Base-by-base conservation (phyloP, 2,329 filamentous ascomycete species). In the Knufia petricola region DNA sequence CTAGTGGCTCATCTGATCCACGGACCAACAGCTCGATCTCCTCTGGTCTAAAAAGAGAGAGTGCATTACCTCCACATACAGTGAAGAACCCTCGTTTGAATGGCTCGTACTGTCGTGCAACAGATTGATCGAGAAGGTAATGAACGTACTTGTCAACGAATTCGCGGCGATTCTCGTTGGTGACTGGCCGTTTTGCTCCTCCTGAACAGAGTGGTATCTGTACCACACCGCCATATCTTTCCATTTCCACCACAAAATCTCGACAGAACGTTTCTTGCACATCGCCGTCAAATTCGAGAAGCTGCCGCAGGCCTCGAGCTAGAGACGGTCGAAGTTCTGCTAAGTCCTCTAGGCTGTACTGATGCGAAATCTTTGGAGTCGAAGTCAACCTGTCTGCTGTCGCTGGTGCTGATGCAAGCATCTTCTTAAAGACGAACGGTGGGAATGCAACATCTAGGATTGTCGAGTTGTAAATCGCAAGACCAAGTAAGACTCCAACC, bases 21-120 rank as follows among this genome's bases (percentile, higher is more conserved):
- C 88, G 77, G 3, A 95, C 78, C 1, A 95, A 75, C 2, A 94
- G 76, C 63, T 95, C 89, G 53, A 95, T 94, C 64, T 95, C 89
- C 63, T 95, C 88, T 0, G 89, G 84, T 13, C 86, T 79, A 65
- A 95, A 95, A 1, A 95, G 75, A 1, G 84, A 87, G 30, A 95
- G 72, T 0, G 89, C 88, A 61, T 92, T 94, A 30, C 88, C 87
- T 30, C 84, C 85, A 61, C 87, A 94, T 23, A 95, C 87, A 0
- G 85, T 94, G 64, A 87, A 95, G 66, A 95, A 95, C 1, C 89
- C 89, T 48, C 88, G 79, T 63, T 92, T 92, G 73, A 95, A 95
- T 0, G 89, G 88, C 62, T 94, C 87, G 55, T 94, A 95, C 61
- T 95, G 88, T 34, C 86, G 77, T 32, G 78, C 71, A 1, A 95